Evolutionary conservation across 192 early-diverging fungal genomes (phyloP).

Genomic region (Ambispora gerdemannii): DNA sequence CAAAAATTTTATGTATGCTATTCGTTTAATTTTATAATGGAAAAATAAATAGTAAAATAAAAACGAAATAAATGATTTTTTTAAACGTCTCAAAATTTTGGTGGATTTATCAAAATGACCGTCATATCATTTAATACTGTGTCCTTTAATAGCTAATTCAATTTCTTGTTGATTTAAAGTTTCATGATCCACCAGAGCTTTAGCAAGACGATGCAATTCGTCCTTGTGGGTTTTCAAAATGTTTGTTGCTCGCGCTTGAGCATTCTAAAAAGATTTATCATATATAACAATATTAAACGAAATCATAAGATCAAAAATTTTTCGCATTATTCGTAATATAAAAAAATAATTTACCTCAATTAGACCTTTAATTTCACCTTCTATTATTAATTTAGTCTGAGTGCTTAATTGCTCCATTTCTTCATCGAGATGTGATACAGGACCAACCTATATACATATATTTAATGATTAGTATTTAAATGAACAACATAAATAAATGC

Average conservation of each 20-base stretch:
- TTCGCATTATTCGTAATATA: conserved; percentile 20
- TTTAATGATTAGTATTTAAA: not conserved
- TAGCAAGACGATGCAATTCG: conserved; percentile 87
- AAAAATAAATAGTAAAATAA: too few relatives aligned
- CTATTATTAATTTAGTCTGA: conserved; percentile 77
- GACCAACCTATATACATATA: conserved; percentile 78
- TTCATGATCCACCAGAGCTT: conserved; percentile 93
- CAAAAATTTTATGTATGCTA: too few relatives aligned
- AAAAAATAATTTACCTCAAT: conserved; percentile 53
- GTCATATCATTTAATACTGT: conserved; percentile 54
- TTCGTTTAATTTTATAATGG: too few relatives aligned
- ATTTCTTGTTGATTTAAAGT: conserved; percentile 91
- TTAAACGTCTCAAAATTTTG: too few relatives aligned
- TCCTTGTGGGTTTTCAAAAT: conserved; percentile 75
- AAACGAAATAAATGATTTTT: too few relatives aligned
- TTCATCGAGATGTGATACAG: conserved; percentile 72
- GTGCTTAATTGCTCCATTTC: conserved; percentile 70
- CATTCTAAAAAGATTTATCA: conserved; percentile 36
- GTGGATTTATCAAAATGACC: too few relatives aligned
- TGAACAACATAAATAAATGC: not conserved
- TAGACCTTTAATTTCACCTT: conserved; percentile 77
- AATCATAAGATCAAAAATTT: not conserved
- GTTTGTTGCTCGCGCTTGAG: conserved; percentile 66
- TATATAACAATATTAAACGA: not conserved
- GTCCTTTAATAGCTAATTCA: conserved; percentile 66